phyloP scores from a whole-genome alignment of 208 protist genomes.

The Kentomonas sorsogonicus region DNA sequence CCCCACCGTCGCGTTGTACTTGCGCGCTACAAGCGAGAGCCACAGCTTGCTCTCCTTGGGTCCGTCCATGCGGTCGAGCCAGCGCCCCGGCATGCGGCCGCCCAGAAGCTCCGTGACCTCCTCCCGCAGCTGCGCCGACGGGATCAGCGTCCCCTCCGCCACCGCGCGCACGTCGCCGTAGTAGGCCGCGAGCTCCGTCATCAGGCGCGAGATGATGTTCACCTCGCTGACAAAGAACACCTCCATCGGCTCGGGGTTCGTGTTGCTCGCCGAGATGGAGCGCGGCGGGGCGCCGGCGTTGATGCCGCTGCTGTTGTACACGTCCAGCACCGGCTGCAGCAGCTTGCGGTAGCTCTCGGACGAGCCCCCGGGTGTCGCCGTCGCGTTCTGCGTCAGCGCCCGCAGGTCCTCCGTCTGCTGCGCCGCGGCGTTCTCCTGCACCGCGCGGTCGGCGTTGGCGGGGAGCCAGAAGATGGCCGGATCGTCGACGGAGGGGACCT shows the following conservation, averaged over 20 bases:
- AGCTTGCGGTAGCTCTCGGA: conserved; percentile 77
- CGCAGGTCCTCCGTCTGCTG: conserved; percentile 71
- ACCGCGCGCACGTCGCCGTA: conserved; percentile 68
- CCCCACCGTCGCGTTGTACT: conserved; percentile 44
- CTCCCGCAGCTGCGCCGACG: conserved; percentile 48
- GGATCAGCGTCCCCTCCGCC: conserved; percentile 81
- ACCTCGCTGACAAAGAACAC: conserved; percentile 91
- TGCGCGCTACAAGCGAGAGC: conserved; percentile 65
- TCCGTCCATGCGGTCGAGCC: conserved; percentile 86
- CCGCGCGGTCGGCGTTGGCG: conserved; percentile 89
- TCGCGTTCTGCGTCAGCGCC: conserved; percentile 31
- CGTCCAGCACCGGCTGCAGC: conserved; percentile 77
- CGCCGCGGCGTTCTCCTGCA: conserved; percentile 74
- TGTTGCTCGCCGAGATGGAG: conserved; percentile 14
- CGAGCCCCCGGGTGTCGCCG: background rate
- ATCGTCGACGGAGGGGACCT: conserved; percentile 68
- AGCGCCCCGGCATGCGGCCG: conserved; percentile 76
- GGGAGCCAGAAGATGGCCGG: conserved; percentile 87
- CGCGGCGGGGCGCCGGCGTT: conserved; percentile 12
- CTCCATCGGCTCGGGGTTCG: conserved; percentile 70
- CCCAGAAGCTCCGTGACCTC: conserved; percentile 78
- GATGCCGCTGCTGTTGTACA: conserved; percentile 69
- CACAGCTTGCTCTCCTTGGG: conserved; percentile 71
- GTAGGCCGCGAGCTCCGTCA: conserved; percentile 51
- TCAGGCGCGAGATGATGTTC: conserved; percentile 48